Percentiles rank a stretch among this genome's conserved stretches.
Evolutionary conservation across 2,329 filamentous ascomycete species (phyloP).

Genomic region (Polychaeton citri): DNA sequence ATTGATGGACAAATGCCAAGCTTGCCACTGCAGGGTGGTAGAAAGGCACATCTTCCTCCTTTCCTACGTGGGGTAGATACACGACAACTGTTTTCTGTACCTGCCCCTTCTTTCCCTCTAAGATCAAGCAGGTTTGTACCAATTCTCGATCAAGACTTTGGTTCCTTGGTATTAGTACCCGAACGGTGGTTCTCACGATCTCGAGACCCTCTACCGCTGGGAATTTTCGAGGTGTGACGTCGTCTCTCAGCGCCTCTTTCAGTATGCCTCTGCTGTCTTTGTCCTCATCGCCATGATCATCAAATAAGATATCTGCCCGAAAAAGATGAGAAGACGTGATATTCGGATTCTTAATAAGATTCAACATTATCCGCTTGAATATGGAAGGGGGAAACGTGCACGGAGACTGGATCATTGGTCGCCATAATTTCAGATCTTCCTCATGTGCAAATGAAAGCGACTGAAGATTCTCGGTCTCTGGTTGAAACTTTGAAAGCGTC

Average conservation of each 20-base stretch:
- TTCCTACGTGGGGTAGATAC: conserved; percentile 61
- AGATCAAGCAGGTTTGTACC: conserved; percentile 73
- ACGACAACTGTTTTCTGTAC: conserved; percentile 46
- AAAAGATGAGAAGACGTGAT: conserved; percentile 67
- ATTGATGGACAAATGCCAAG: conserved; percentile 64
- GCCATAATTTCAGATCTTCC: neutral
- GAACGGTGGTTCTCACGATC: conserved; percentile 53
- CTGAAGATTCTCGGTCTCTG: neutral
- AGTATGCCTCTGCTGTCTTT: conserved; percentile 14
- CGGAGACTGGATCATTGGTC: neutral
- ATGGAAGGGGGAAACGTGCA: conserved; percentile 51
- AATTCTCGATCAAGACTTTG: conserved; percentile 59
- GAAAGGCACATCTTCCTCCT: conserved; percentile 57
- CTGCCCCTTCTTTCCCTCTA: conserved; percentile 19
- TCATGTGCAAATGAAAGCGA: neutral
- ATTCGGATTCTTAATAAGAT: conserved; percentile 67
- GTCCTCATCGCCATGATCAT: conserved; percentile 31
- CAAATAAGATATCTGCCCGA: conserved; percentile 56
- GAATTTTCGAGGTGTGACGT: conserved; percentile 31
- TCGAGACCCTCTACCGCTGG: conserved; percentile 19
- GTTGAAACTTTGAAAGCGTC: neutral
- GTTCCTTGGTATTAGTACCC: conserved; percentile 72
- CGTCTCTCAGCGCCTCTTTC: conserved; percentile 33
- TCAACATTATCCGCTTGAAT: conserved; percentile 57
- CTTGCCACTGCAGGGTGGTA: conserved; percentile 71